Percentiles rank a stretch among this genome's conserved stretches.
Evolutionary conservation across 1,284 basidiomycete species (phyloP).

Genomic region (Coniferiporia sulphurascens): DNA sequence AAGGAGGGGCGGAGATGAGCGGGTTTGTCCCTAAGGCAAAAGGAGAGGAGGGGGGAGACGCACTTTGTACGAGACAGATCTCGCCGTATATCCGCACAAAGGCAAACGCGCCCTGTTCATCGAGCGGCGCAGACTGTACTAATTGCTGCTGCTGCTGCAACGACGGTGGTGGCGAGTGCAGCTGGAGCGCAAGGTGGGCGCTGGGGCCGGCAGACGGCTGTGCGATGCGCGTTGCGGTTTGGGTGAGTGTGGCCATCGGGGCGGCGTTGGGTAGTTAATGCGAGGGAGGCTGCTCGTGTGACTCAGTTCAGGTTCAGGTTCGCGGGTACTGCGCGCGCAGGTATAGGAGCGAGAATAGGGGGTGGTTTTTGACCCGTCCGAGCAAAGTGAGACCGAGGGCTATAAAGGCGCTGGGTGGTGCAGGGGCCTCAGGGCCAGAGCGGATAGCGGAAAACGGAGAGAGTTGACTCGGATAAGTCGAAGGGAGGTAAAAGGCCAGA

Average conservation of each 20-base stretch:
- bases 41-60: slow-evolving; percentile 10
- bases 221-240: neutral
- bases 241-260: slow-evolving; percentile 11
- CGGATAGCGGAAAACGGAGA: too few species aligned
- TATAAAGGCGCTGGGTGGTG: too few species aligned
- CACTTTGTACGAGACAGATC: slow-evolving; percentile 36
- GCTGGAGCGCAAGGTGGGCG: neutral
- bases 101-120: slow-evolving; percentile 25
- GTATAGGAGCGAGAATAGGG: too few species aligned
- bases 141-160: neutral
- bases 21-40: neutral
- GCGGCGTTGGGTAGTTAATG: neutral
- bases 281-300: neutral
- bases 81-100: slow-evolving; percentile 32
- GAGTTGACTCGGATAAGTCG: too few species aligned
- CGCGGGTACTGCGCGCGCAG: neutral
- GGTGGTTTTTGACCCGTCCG: too few species aligned
- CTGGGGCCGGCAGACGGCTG: neutral
- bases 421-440: too few species aligned
- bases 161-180: too few species aligned
- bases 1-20: neutral
- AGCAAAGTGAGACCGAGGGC: too few species aligned
- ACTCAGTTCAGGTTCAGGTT: neutral
- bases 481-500: too few species aligned
- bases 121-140: neutral